phyloP scores from a whole-genome alignment of 2,329 filamentous ascomycete species.

The Pseudogymnoascus sp. region DNA sequence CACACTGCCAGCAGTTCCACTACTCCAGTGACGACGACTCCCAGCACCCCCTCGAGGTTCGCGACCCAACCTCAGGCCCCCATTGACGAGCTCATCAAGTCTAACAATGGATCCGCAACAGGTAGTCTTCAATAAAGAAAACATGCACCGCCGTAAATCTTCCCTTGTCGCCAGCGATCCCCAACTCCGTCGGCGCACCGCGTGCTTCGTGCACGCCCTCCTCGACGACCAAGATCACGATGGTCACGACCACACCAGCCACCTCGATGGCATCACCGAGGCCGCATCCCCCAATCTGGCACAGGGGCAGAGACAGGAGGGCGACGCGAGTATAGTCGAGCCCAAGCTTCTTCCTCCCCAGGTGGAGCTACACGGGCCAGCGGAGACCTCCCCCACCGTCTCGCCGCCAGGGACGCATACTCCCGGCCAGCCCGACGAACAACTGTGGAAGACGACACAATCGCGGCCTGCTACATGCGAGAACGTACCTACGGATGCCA shows the following conservation, averaged over 20 bases:
- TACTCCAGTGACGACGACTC: constrained; percentile 27
- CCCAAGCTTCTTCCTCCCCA: constrained; percentile 11
- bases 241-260: constrained; percentile 6
- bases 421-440: constrained; percentile 48
- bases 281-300: not conserved
- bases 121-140: constrained; percentile 49
- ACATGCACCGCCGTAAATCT: constrained; percentile 57
- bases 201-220: constrained; percentile 59
- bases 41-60: constrained; percentile 38
- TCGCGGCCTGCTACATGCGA: not conserved
- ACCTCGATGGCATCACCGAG: constrained; percentile 23
- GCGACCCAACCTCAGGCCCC: not conserved
- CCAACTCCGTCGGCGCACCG: constrained; percentile 35
- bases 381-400: not conserved
- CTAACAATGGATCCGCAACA: not conserved
- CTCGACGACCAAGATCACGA: constrained; percentile 44
- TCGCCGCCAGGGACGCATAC: not conserved
- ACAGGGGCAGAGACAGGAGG: not conserved
- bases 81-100: not conserved
- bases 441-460: constrained; percentile 40
- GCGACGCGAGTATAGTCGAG: constrained; percentile 13
- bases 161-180: constrained; percentile 50
- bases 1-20: not conserved
- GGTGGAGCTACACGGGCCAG: not conserved
- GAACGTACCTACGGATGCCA: not conserved